These are phyloP conservation scores for Diaporthe amygdali DNA, from an alignment of 2,329 filamentous ascomycete species.

Conservation along the genomic window DNA sequence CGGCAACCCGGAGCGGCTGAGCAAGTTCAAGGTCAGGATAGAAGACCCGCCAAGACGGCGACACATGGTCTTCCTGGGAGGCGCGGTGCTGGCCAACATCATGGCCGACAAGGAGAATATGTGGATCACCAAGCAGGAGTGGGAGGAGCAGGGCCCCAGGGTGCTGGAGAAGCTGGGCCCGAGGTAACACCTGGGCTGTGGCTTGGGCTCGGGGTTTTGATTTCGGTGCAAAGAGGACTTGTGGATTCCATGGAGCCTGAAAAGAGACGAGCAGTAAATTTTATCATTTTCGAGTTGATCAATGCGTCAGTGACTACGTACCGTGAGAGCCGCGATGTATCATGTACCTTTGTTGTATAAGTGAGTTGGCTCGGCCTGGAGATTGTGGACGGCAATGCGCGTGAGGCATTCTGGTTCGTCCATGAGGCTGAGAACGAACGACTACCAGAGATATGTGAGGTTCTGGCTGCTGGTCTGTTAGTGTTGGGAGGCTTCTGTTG, in stretches of 20 bases:
- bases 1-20: constrained; percentile 90
- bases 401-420: neutral
- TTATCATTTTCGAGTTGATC: neutral
- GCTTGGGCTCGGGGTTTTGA: constrained; percentile 23
- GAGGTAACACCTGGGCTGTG: constrained; percentile 56
- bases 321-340: too few relatives aligned
- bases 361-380: neutral
- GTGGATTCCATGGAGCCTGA: neutral
- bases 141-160: constrained; percentile 88
- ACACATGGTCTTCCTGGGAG: constrained; percentile 99
- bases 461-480: neutral
- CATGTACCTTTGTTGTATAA: neutral
- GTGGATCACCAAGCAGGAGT: constrained; percentile 98
- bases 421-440: neutral
- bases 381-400: neutral
- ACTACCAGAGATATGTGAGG: neutral
- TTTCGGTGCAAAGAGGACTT: constrained; percentile 3
- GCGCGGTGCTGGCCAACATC: constrained; percentile 95
- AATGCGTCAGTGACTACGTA: neutral
- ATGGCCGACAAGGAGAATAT: constrained; percentile 99
- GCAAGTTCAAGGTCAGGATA: constrained; percentile 99
- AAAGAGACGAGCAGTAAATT: constrained; percentile 12
- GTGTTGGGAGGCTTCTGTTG: neutral
- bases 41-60: constrained; percentile 94
- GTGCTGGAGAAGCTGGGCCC: constrained; percentile 92